phyloP scores from a whole-genome alignment of 2,329 filamentous ascomycete genomes.

The Plenodomus tracheiphilus region DNA sequence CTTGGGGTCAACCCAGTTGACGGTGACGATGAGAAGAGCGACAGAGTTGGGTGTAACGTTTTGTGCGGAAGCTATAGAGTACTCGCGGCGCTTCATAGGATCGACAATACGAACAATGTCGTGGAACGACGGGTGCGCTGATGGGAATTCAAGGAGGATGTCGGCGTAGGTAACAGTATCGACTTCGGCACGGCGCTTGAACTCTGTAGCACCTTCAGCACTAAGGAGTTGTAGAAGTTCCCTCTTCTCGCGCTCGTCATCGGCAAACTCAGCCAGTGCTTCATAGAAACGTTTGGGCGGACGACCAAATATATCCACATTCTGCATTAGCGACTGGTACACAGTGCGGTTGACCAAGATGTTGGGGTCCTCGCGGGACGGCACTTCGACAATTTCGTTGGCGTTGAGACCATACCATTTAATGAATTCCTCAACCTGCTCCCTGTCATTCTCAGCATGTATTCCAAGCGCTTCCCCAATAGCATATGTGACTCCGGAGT shows the following conservation, averaged over 20 bases:
- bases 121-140: slow-evolving; percentile 84
- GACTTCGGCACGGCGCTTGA: slow-evolving; percentile 88
- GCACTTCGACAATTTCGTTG: slow-evolving; percentile 86
- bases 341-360: slow-evolving; percentile 86
- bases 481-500: slow-evolving; percentile 90
- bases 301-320: slow-evolving; percentile 94
- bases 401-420: slow-evolving; percentile 82
- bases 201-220: slow-evolving; percentile 80
- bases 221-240: slow-evolving; percentile 73
- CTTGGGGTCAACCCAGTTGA: slow-evolving; percentile 88
- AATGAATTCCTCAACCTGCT: slow-evolving; percentile 82
- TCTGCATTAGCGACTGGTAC: slow-evolving; percentile 88
- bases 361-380: slow-evolving; percentile 74
- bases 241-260: slow-evolving; percentile 79
- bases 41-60: slow-evolving; percentile 90
- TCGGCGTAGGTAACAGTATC: slow-evolving; percentile 92
- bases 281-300: slow-evolving; percentile 99
- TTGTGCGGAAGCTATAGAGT: slow-evolving; percentile 98
- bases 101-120: slow-evolving; percentile 85
- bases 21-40: slow-evolving; percentile 93
- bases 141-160: slow-evolving; percentile 84
- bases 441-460: slow-evolving; percentile 88
- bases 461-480: slow-evolving; percentile 97
- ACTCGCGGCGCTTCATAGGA: slow-evolving; percentile 94
- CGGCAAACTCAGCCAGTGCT: slow-evolving; percentile 80